Evolutionary conservation across 345 rosid genomes (phyloP).

Genomic region (Laguncularia racemosa): DNA sequence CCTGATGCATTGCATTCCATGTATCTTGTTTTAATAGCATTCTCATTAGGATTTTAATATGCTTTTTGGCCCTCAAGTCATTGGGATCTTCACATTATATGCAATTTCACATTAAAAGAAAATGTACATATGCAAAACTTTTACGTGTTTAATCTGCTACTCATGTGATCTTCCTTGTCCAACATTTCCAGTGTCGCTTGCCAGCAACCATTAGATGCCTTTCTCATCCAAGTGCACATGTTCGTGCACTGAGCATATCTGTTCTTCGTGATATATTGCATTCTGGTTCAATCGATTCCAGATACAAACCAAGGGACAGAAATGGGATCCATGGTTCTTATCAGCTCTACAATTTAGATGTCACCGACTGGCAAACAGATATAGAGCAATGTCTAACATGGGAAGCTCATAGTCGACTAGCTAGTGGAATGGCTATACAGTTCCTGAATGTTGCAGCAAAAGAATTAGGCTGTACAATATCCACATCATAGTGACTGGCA

Average conservation of each 20-base stretch:
- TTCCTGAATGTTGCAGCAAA: slow-evolving; percentile 66
- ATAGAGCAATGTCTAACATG: slow-evolving; percentile 71
- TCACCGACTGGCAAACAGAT: slow-evolving; percentile 75
- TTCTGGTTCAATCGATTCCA: slow-evolving; percentile 31
- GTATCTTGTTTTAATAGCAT: no score
- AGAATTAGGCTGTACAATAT: slow-evolving; percentile 69
- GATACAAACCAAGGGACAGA: slow-evolving; percentile 29
- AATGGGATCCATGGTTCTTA: slow-evolving; percentile 47
- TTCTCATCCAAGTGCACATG: slow-evolving; percentile 93
- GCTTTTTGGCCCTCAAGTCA: no score
- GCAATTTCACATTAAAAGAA: no score
- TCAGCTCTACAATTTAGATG: slow-evolving; percentile 38
- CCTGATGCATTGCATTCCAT: background rate
- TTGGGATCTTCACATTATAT: no score
- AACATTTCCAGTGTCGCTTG: slow-evolving; percentile 75
- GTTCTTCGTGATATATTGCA: slow-evolving; percentile 70
- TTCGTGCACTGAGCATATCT: slow-evolving; percentile 81
- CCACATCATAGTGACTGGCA: slow-evolving; percentile 21
- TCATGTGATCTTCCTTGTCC: no score
- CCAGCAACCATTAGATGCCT: slow-evolving; percentile 79
- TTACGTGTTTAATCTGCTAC: no score
- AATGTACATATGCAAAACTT: no score
- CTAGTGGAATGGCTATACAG: slow-evolving; percentile 53
- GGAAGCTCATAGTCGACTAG: slow-evolving; percentile 87
- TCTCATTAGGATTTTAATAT: no score